phyloP scores from a whole-genome alignment of 75 land plant species.

The Pinus taeda region DNA sequence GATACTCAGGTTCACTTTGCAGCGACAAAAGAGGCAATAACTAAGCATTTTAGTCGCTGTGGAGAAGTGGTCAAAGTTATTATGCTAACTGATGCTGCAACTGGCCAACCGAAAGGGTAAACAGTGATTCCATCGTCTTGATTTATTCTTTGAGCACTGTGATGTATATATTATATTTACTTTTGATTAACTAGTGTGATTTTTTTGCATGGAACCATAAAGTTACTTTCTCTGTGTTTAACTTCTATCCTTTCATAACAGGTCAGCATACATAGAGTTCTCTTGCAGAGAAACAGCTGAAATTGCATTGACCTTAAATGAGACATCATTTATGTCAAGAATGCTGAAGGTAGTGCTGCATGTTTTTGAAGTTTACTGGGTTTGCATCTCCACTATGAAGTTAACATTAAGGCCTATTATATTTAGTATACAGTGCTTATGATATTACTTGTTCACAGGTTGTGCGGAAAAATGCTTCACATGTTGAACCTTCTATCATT shows the following conservation, averaged over 20 bases:
- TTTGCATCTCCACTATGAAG: neutral
- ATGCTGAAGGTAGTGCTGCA: slow-evolving; percentile 64
- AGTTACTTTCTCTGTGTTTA: neutral
- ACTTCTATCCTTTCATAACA: slow-evolving; percentile 21
- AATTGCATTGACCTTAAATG: slow-evolving; percentile 65
- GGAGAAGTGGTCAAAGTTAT: slow-evolving; percentile 79
- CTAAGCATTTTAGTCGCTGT: slow-evolving; percentile 82
- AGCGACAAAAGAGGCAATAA: slow-evolving; percentile 81
- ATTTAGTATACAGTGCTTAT: neutral
- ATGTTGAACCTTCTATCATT: slow-evolving; percentile 22
- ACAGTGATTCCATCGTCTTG: slow-evolving; percentile 4
- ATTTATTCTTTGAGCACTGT: neutral
- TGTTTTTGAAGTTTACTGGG: neutral
- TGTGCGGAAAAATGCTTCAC: slow-evolving; percentile 35
- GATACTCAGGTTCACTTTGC: slow-evolving; percentile 84
- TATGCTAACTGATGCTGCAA: slow-evolving; percentile 62
- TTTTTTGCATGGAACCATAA: neutral
- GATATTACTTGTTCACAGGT: slow-evolving; percentile 27
- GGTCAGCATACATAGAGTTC: slow-evolving; percentile 93
- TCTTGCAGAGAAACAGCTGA: slow-evolving; percentile 77
- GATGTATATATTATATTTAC: neutral
- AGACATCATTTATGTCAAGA: slow-evolving; percentile 84
- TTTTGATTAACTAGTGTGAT: neutral
- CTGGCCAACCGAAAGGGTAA: slow-evolving; percentile 91
- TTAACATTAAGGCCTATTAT: neutral